phyloP scores from a whole-genome alignment of 129 eudicot genomes.

The Chrysanthemum seticuspe region DNA sequence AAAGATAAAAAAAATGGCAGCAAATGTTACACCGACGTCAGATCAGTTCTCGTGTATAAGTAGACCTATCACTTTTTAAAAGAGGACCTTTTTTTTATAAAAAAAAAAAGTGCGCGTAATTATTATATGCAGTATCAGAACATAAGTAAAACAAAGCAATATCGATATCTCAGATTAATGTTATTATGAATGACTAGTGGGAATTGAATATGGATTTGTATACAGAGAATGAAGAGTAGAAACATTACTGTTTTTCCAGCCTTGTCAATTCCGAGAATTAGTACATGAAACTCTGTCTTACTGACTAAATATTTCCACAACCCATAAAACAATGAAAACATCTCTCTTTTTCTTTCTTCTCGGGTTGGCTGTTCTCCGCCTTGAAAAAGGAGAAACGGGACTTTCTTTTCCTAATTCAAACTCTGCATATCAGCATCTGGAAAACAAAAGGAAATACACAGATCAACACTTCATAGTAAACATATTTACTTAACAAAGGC shows the following conservation, averaged over 20 bases:
- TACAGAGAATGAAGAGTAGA: slow-evolving; percentile 8
- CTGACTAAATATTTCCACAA: slow-evolving; percentile 85
- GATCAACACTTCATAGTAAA: slow-evolving; percentile 14
- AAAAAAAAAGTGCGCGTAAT: no score
- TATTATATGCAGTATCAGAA: no score
- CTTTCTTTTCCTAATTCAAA: slow-evolving; percentile 27
- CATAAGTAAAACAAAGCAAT: no score
- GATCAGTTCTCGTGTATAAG: background rate
- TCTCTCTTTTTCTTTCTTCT: slow-evolving; percentile 31
- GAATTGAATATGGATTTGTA: slow-evolving; percentile 15
- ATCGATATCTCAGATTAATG: background rate
- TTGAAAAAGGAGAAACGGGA: slow-evolving; percentile 27
- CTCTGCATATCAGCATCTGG: slow-evolving; percentile 42
- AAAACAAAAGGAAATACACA: slow-evolving; percentile 11
- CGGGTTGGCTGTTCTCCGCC: slow-evolving; percentile 22
- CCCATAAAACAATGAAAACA: slow-evolving; percentile 95
- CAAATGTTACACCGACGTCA: background rate
- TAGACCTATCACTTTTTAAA: background rate
- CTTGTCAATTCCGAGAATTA: slow-evolving; percentile 96
- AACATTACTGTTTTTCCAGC: slow-evolving; percentile 92
- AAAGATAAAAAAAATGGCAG: slow-evolving; percentile 9
- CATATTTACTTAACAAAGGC: background rate
- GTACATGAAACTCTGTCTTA: slow-evolving; percentile 98
- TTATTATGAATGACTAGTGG: slow-evolving; percentile 2
- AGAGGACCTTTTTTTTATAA: no score